Percentiles rank a stretch among this genome's conserved stretches.
Evolutionary conservation across 805 yeast genomes (phyloP).

Genomic region (Candida nitratophila): DNA sequence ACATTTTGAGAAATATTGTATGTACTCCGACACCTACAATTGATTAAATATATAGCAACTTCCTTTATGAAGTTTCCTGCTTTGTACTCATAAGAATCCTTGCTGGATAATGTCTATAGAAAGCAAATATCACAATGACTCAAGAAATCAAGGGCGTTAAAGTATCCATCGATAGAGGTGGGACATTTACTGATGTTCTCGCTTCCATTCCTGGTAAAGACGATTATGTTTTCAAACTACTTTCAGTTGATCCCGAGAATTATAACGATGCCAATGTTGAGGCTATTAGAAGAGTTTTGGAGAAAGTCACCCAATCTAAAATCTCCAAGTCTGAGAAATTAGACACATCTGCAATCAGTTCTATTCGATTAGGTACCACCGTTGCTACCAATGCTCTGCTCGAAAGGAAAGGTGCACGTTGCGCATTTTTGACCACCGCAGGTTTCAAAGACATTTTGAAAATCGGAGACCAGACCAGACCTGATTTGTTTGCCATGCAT

Average conservation of each 20-base stretch:
- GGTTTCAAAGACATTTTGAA: slow-evolving; percentile 78
- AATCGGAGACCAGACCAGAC: slow-evolving; percentile 91
- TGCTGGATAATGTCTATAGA: no score
- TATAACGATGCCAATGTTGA: slow-evolving; percentile 89
- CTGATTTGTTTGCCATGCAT: slow-evolving; percentile 77
- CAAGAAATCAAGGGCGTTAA: background rate
- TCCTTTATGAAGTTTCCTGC: background rate
- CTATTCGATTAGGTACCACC: slow-evolving; percentile 86
- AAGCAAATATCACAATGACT: background rate
- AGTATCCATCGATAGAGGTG: slow-evolving; percentile 48
- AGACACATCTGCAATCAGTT: slow-evolving; percentile 55
- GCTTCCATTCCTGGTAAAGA: slow-evolving; percentile 31
- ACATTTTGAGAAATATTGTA: background rate
- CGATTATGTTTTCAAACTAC: slow-evolving; percentile 61
- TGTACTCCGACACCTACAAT: background rate
- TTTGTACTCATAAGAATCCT: no score
- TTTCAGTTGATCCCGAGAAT: slow-evolving; percentile 84
- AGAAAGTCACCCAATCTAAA: slow-evolving; percentile 40
- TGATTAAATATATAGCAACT: background rate
- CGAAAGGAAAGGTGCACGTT: slow-evolving; percentile 86
- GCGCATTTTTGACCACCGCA: slow-evolving; percentile 78
- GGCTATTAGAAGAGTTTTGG: slow-evolving; percentile 77
- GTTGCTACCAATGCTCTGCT: slow-evolving; percentile 92
- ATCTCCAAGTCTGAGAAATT: slow-evolving; percentile 57
- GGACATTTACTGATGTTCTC: slow-evolving; percentile 82